Percentiles rank a stretch among this genome's conserved stretches.
These are phyloP conservation scores for Emergomyces orientalis DNA, from an alignment of 2,329 filamentous ascomycete species.

Conservation along the genomic window DNA sequence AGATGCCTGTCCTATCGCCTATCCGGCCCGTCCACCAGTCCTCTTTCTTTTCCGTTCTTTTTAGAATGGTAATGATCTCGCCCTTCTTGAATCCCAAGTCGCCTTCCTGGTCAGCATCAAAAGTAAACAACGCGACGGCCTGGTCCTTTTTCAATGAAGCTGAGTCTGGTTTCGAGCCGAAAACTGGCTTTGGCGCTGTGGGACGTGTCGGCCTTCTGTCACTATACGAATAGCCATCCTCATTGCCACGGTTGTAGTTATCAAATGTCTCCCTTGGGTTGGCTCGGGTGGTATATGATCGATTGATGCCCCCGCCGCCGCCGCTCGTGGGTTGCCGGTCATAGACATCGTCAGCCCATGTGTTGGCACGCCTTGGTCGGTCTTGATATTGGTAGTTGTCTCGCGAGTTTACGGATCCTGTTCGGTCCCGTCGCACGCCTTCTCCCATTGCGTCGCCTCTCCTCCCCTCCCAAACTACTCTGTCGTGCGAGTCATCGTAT, in stretches of 20 bases:
- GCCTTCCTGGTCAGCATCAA: conserved; percentile 86
- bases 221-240: conserved; percentile 46
- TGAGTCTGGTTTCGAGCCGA: conserved; percentile 45
- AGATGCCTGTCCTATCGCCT: conserved; percentile 77
- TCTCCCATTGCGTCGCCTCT: conserved; percentile 63
- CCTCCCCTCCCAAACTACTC: conserved; percentile 73
- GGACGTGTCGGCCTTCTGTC: conserved; percentile 65
- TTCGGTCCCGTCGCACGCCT: conserved; percentile 49
- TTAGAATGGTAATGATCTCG: conserved; percentile 86
- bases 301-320: conserved; percentile 24
- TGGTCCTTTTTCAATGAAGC: conserved; percentile 52
- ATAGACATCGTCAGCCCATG: conserved; percentile 44
- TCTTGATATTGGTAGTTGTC: conserved; percentile 51
- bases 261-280: conserved; percentile 28
- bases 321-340: conserved; percentile 28
- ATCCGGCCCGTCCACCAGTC: conserved; percentile 98
- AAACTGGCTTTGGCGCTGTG: conserved; percentile 81
- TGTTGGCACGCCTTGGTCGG: conserved; percentile 38
- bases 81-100: conserved; percentile 96
- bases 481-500: conserved; percentile 74
- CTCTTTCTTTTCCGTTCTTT: conserved; percentile 85
- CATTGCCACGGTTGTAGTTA: conserved; percentile 20
- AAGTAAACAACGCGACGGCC: conserved; percentile 83
- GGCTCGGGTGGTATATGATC: conserved; percentile 28
- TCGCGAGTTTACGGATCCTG: conserved; percentile 39